Evolutionary conservation across 148 eudicot genomes (phyloP).

Genomic region (Euryodendron excelsum): DNA sequence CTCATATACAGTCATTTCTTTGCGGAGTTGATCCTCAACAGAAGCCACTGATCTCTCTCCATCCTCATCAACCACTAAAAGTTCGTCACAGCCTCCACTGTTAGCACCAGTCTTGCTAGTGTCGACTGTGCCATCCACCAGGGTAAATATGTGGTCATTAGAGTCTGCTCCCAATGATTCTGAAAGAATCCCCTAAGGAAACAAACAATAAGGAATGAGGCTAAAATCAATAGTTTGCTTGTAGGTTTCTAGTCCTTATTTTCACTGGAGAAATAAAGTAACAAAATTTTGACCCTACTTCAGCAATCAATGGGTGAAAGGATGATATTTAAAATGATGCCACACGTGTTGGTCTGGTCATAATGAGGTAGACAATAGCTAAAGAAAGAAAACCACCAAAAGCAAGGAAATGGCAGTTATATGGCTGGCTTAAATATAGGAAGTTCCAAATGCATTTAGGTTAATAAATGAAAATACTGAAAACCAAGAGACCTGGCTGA

Average conservation of each 20-base stretch:
- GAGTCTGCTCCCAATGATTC: slow-evolving; percentile 60
- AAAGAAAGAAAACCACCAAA: background rate
- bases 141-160: slow-evolving; percentile 56
- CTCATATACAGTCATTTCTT: slow-evolving; percentile 98
- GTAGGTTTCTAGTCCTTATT: background rate
- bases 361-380: background rate
- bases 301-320: background rate
- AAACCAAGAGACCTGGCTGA: background rate
- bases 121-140: slow-evolving; percentile 61
- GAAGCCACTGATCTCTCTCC: slow-evolving; percentile 81
- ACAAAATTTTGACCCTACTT: background rate
- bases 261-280: background rate
- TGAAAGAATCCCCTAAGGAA: slow-evolving; percentile 66
- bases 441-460: background rate
- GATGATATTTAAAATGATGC: background rate
- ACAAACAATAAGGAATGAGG: slow-evolving; percentile 2
- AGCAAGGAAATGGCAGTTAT: background rate
- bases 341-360: background rate
- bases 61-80: slow-evolving; percentile 80
- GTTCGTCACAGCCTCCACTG: slow-evolving; percentile 64
- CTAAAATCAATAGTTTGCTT: background rate
- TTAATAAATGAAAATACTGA: background rate
- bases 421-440: background rate
- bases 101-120: slow-evolving; percentile 41
- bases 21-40: slow-evolving; percentile 83